These are phyloP conservation scores for Canavalia ensiformis DNA, from an alignment of 306 rosid genomes.

Conservation along the genomic window DNA sequence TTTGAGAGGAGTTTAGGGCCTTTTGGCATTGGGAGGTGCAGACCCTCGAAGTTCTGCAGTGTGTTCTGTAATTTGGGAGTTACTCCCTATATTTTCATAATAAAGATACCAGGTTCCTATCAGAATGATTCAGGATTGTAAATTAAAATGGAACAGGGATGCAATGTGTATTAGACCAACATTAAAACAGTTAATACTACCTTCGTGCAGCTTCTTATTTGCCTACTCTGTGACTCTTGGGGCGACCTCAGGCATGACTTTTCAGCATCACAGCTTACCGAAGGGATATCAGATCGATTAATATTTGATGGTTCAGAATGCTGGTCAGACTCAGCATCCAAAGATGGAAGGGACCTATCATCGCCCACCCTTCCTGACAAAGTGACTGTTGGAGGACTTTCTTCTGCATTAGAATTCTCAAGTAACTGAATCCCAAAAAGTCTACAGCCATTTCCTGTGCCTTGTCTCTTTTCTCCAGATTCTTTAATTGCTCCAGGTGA, in stretches of 20 bases:
- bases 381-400: constrained; percentile 57
- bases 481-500: constrained; percentile 68
- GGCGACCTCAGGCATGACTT: constrained; percentile 86
- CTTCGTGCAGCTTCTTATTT: constrained; percentile 98
- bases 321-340: constrained; percentile 83
- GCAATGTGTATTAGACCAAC: neutral
- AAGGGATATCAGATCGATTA: constrained; percentile 82
- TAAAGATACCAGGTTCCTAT: neutral
- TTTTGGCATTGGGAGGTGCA: too few species aligned
- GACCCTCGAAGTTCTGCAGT: too few species aligned
- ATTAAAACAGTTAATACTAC: constrained; percentile 53
- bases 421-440: constrained; percentile 91
- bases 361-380: constrained; percentile 65
- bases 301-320: constrained; percentile 91
- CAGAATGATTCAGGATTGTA: constrained; percentile 23
- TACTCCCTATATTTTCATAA: neutral
- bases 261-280: constrained; percentile 92
- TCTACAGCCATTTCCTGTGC: constrained; percentile 79
- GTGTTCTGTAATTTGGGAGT: too few species aligned
- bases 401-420: constrained; percentile 70
- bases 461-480: constrained; percentile 73
- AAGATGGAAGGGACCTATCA: constrained; percentile 60
- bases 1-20: too few species aligned
- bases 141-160: neutral
- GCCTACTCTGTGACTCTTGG: constrained; percentile 86